Conservation (phyloP, 139 green algal genomes). For the Protoeuglena noctilucae region DNA sequence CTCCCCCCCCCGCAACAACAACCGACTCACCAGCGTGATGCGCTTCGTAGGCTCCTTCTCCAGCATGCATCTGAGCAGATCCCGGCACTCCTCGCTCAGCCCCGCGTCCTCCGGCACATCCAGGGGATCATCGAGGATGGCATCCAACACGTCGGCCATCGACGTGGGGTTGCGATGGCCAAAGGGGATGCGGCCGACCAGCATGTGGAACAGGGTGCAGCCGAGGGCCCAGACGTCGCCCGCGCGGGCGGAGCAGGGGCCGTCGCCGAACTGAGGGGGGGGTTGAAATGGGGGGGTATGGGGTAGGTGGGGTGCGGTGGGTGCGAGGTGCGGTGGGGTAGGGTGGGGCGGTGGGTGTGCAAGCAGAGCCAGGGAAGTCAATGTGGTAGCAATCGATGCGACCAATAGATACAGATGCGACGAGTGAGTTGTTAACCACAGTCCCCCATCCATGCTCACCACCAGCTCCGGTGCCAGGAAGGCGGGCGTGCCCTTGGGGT, state of each 20-base stretch:
- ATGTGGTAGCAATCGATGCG: no score
- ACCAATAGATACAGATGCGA: no score
- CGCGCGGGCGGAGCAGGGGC: neutral
- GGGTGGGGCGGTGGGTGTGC: no score
- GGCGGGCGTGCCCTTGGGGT: neutral
- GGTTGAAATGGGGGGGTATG: no score
- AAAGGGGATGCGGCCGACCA: neutral
- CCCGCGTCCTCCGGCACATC: neutral
- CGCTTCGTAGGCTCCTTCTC: neutral
- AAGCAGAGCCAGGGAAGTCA: no score
- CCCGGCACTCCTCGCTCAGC: neutral
- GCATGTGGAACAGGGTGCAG: neutral
- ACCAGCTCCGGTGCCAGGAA: neutral
- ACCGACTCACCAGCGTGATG: neutral
- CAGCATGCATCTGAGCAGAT: neutral
- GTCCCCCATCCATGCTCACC: no score
- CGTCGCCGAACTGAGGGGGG: no score
- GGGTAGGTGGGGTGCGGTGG: no score
- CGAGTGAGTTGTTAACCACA: no score
- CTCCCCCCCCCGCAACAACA: no score
- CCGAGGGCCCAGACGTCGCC: constrained; percentile 1
- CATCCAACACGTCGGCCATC: constrained; percentile 1
- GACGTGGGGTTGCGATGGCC: neutral
- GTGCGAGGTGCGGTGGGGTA: no score
- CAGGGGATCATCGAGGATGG: neutral